Conservation (phyloP, 23 red algal species). For the Cyanidioschyzon merolae region DNA sequence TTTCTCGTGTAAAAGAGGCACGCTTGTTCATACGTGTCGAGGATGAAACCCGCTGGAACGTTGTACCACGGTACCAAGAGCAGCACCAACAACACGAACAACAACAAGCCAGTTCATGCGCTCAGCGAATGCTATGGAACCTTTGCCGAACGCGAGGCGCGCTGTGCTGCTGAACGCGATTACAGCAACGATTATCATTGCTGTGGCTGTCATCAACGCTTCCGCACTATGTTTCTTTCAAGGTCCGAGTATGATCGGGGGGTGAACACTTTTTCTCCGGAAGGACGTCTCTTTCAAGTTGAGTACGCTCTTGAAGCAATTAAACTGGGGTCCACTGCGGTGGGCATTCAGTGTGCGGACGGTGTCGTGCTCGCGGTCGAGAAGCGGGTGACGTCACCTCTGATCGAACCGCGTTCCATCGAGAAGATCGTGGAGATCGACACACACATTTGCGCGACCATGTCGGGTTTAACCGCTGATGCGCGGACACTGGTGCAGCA, state of each 20-base stretch:
- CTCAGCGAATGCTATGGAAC: too few species aligned
- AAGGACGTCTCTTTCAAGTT: conserved; percentile 95
- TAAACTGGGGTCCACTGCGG: conserved; percentile 68
- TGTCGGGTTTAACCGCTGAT: conserved; percentile 96
- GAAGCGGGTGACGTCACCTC: conserved; percentile 88
- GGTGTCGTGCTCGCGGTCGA: conserved; percentile 92
- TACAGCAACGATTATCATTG: too few species aligned
- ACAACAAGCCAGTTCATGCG: too few species aligned
- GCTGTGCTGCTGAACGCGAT: too few species aligned
- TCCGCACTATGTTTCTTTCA: conserved; percentile 95
- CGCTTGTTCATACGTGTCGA: too few species aligned
- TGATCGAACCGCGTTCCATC: conserved; percentile 66
- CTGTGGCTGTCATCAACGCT: too few species aligned
- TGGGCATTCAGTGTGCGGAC: conserved; percentile 72
- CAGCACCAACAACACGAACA: too few species aligned
- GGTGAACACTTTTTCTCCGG: conserved; percentile 94
- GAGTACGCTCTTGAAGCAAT: conserved; percentile 99
- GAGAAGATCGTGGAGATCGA: conserved; percentile 99
- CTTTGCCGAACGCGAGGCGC: too few species aligned
- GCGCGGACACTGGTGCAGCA: conserved; percentile 92
- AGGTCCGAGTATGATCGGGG: conserved; percentile 95
- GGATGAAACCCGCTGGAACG: too few species aligned
- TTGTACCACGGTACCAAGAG: too few species aligned
- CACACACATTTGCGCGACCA: conserved; percentile 69
- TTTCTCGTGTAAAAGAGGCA: too few species aligned